A percentile compares a stretch with the other conserved stretches of the same genome.
These are phyloP conservation scores for Candida takata DNA, from an alignment of 805 yeast species.

Conservation along the genomic window DNA sequence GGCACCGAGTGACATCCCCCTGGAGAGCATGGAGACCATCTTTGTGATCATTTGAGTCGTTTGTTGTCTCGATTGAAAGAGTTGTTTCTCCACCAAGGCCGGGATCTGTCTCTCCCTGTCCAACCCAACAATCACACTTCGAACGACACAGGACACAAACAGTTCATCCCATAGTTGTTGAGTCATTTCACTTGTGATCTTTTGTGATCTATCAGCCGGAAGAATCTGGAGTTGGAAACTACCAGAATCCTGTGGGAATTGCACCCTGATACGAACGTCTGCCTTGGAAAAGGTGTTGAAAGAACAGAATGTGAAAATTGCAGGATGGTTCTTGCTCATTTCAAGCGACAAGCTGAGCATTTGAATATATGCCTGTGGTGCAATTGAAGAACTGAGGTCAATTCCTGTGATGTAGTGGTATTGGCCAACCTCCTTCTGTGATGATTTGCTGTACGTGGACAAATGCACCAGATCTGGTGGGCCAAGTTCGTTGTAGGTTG, in stretches of 20 bases:
- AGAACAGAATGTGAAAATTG: conserved; percentile 46
- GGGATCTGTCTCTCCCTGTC: conserved; percentile 51
- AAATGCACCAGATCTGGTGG: conserved; percentile 67
- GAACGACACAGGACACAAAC: conserved; percentile 47
- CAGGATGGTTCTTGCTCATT: conserved; percentile 20
- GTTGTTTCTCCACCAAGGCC: conserved; percentile 48
- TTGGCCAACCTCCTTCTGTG: conserved; percentile 40
- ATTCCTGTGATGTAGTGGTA: conserved; percentile 44
- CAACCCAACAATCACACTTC: conserved; percentile 46
- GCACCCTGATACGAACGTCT: conserved; percentile 64
- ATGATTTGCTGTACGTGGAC: conserved; percentile 24
- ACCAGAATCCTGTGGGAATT: conserved; percentile 41
- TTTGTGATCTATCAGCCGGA: conserved; percentile 31
- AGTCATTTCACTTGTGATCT: conserved; percentile 26
- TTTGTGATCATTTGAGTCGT: conserved; percentile 11
- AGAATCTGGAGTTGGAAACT: conserved; percentile 25
- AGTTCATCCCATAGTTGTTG: conserved; percentile 52
- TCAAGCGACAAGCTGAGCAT: conserved; percentile 25
- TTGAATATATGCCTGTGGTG: conserved; percentile 41
- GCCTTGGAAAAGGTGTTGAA: conserved; percentile 64
- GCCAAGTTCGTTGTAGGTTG: conserved; percentile 46
- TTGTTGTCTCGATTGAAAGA: conserved; percentile 13
- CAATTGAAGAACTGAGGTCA: conserved; percentile 36
- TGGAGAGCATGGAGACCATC: conserved; percentile 16
- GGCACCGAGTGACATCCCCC: conserved; percentile 62